Percentiles rank a stretch among this genome's conserved stretches.
Evolutionary conservation across 805 yeast species (phyloP).

Genomic region (Ogataea ramenticola): DNA sequence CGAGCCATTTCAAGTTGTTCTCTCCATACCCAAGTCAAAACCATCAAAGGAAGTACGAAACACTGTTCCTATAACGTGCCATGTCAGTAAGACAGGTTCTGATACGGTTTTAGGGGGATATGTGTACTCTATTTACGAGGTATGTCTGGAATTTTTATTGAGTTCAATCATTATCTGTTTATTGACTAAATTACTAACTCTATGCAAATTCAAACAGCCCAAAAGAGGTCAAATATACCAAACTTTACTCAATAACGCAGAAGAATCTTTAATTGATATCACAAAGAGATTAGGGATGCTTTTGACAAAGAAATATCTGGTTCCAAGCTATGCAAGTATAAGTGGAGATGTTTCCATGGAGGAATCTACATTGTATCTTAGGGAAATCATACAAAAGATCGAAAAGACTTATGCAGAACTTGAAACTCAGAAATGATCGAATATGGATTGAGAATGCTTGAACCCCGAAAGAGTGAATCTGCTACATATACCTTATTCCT

Average conservation of each 20-base stretch:
- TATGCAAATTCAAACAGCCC: slow-evolving; percentile 2
- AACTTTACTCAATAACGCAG: slow-evolving; percentile 35
- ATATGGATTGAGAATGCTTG: too few relatives aligned
- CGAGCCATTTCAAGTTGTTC: slow-evolving; percentile 16
- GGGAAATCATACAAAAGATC: slow-evolving; percentile 11
- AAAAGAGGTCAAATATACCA: slow-evolving; percentile 26
- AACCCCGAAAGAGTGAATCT: too few relatives aligned
- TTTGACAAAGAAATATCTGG: slow-evolving; percentile 30
- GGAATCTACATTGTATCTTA: slow-evolving; percentile 24
- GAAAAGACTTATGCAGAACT: neutral
- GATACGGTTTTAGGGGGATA: slow-evolving; percentile 32
- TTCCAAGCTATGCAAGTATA: slow-evolving; percentile 39
- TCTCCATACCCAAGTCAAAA: slow-evolving; percentile 12
- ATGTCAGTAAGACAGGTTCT: slow-evolving; percentile 26
- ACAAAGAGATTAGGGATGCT: slow-evolving; percentile 35
- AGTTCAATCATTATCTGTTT: neutral
- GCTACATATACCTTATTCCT: too few relatives aligned
- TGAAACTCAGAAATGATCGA: neutral
- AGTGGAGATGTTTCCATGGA: slow-evolving; percentile 31
- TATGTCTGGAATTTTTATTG: slow-evolving; percentile 14
- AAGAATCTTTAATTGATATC: slow-evolving; percentile 33
- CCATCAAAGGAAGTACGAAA: slow-evolving; percentile 11
- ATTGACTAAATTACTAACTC: neutral
- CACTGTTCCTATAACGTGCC: slow-evolving; percentile 29
- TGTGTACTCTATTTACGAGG: slow-evolving; percentile 34